These are phyloP conservation scores for Microdochium trichocladiopsis DNA, from an alignment of 2,329 filamentous ascomycete species.

Conservation along the genomic window DNA sequence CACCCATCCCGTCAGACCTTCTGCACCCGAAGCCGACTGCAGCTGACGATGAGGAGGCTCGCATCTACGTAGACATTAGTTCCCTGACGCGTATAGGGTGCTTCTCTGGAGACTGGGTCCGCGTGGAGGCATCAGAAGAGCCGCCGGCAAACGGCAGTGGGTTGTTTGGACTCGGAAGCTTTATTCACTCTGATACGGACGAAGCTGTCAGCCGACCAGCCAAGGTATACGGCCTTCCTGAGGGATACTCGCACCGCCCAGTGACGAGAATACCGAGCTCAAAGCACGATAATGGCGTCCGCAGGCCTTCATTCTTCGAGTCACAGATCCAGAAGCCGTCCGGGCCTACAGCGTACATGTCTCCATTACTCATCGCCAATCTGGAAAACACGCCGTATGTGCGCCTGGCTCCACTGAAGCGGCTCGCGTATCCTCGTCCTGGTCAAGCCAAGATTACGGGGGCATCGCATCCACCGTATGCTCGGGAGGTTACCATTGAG, in stretches of 20 bases:
- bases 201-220: slow-evolving; percentile 70
- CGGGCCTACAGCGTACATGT: slow-evolving; percentile 63
- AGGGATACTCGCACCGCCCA: slow-evolving; percentile 57
- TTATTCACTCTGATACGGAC: slow-evolving; percentile 55
- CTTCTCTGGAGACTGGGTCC: slow-evolving; percentile 96
- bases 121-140: slow-evolving; percentile 70
- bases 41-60: slow-evolving; percentile 79
- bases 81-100: slow-evolving; percentile 85
- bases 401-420: slow-evolving; percentile 65
- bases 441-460: slow-evolving; percentile 49
- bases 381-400: slow-evolving; percentile 72
- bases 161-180: slow-evolving; percentile 61
- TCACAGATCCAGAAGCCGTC: slow-evolving; percentile 57
- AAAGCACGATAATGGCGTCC: slow-evolving; percentile 36
- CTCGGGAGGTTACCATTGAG: slow-evolving; percentile 73
- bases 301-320: slow-evolving; percentile 57
- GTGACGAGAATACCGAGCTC: slow-evolving; percentile 54
- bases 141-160: slow-evolving; percentile 62
- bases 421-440: slow-evolving; percentile 38
- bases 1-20: slow-evolving; percentile 64
- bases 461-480: slow-evolving; percentile 50
- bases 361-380: slow-evolving; percentile 82
- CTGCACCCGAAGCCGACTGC: slow-evolving; percentile 74
- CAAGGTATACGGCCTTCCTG: slow-evolving; percentile 83
- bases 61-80: slow-evolving; percentile 84